These are phyloP conservation scores for Rutstroemia sp. DNA, from an alignment of 2,329 filamentous ascomycete genomes.

Conservation along the genomic window DNA sequence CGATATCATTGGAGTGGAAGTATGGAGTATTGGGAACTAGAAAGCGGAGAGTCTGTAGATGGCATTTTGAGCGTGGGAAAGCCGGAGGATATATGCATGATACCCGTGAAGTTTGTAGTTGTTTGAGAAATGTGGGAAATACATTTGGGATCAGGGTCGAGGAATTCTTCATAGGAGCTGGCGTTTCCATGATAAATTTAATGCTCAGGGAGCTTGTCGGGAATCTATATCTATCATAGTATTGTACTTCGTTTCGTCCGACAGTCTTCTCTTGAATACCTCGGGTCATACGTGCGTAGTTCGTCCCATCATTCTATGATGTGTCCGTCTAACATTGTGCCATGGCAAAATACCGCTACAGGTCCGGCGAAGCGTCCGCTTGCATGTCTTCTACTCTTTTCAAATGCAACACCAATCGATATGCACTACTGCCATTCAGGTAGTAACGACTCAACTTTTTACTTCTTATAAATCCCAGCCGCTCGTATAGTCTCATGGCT, in stretches of 20 bases:
- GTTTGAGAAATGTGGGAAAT: background rate
- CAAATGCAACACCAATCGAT: conserved; percentile 66
- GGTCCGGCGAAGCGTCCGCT: conserved; percentile 1
- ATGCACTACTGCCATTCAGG: conserved; percentile 91
- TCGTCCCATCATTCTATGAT: background rate
- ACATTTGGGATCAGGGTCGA: background rate
- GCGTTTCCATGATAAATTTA: background rate
- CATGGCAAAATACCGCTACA: background rate
- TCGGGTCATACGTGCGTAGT: background rate
- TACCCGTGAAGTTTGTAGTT: conserved; percentile 7
- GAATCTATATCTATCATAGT: background rate
- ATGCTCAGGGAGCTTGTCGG: background rate
- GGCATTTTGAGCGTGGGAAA: background rate
- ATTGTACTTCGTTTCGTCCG: too few relatives aligned
- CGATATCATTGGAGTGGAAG: conserved; percentile 79
- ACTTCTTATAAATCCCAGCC: conserved; percentile 82
- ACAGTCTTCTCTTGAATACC: background rate
- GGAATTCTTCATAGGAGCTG: background rate
- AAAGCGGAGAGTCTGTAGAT: background rate
- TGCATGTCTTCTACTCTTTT: conserved; percentile 26
- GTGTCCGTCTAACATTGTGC: too few relatives aligned
- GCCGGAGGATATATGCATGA: background rate
- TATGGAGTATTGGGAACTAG: conserved; percentile 77
- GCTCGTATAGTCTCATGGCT: conserved; percentile 87
- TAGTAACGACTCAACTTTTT: conserved; percentile 95